A percentile compares a stretch with the other conserved stretches of the same genome.
Conservation (phyloP, 306 rosid genomes). For the Crotalaria pallida region DNA sequence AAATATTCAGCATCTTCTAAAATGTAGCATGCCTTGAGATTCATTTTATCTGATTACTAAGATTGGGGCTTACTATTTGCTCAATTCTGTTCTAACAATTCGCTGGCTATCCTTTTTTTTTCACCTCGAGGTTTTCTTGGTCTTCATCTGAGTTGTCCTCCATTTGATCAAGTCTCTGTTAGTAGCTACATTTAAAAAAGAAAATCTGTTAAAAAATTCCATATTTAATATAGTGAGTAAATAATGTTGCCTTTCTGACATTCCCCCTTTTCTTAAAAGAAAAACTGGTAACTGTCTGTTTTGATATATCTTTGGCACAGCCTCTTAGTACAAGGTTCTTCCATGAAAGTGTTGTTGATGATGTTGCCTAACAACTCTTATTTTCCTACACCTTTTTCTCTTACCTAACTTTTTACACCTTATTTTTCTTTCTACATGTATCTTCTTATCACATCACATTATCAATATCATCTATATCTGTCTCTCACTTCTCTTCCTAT, state of each 20-base stretch:
- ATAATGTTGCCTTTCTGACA: background rate
- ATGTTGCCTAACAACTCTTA: too few species aligned
- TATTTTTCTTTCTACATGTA: too few species aligned
- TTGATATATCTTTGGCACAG: constrained; percentile 9
- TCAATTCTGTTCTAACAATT: constrained; percentile 1
- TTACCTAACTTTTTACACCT: too few species aligned
- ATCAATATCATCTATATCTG: too few species aligned
- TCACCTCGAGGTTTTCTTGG: background rate
- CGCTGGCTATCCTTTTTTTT: background rate
- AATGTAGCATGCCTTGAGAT: background rate
- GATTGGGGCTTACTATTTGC: background rate
- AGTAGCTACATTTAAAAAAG: background rate
- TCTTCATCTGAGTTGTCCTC: background rate
- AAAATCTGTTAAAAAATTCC: background rate
- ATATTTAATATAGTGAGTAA: background rate
- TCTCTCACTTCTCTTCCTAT: too few species aligned
- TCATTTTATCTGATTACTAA: constrained; percentile 2
- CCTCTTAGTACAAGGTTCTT: constrained; percentile 8
- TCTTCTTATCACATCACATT: too few species aligned
- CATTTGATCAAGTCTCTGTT: background rate
- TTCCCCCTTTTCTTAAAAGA: background rate
- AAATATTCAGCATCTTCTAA: constrained; percentile 5
- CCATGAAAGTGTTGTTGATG: background rate
- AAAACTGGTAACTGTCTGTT: background rate
- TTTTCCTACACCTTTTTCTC: too few species aligned